Base-by-base conservation (phyloP, 1,284 basidiomycete genomes). In the Naganishia sp. region DNA sequence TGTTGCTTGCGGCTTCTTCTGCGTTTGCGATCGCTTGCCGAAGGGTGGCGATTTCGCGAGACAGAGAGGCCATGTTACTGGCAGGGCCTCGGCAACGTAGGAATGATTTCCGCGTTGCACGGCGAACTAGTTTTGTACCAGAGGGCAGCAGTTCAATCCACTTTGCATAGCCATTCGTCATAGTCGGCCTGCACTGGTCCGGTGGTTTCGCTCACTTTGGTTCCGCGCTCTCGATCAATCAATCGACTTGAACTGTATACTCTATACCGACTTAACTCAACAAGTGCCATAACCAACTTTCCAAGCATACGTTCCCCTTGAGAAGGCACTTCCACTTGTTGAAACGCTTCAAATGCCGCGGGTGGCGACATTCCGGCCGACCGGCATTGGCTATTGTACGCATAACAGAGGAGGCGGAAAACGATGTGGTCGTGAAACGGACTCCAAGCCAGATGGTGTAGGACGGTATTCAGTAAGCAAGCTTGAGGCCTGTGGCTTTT, bases 351-450 rank as follows among this genome's bases (percentile, higher is more conserved):
- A 9, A 11, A 57, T 57, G 55, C 55, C 55, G 15, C 55, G 55
- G 25, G 28, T 43, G 15, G 23, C 55, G 5, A n/a, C 32, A 43
- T 31, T 11, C 18, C 15, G 47, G 25, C 47, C 46, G 46, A 39
- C 35, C 4, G 57, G 57, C 3, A 23, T 51, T 31, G 57, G 57
- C 4, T 61, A 50, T 35, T 61, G 57, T 28, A 61, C 43, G 3
- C 57, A 61, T 18, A 61, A 61, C n/a, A 61, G 49, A 28, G 57
- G 57, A 42, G 47, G 31, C 15, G 47, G 35, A 25, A 61, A 50
- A 23, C 57, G 57, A 25, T 61, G 57, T 28, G 57, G 57, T 9
- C n/a, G 47, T n/a, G 57, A 61, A 42, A 61, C 57, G 18, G 57
- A 51, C n/a, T 61, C 11, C 47, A 61, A 61, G 47, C 57, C 57